Conservation (phyloP, 176 grass and related monocot species). For the Themeda triandra region DNA sequence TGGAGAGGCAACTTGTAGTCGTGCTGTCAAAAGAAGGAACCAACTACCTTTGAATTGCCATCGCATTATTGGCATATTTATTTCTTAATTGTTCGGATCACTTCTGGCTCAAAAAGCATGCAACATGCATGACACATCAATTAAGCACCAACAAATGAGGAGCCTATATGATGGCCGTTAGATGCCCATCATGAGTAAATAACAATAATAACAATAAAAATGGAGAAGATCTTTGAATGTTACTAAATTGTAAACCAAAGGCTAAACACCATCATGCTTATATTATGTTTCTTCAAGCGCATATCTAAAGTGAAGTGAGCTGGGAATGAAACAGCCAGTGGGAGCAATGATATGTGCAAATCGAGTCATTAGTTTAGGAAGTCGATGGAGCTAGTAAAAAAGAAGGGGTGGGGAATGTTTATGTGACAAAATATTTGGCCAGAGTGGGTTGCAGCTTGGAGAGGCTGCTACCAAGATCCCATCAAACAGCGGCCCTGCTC, state of each 20-base stretch:
- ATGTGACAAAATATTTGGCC: not conserved
- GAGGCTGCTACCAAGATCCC: slow-evolving; percentile 56
- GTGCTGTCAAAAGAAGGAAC: slow-evolving; percentile 8
- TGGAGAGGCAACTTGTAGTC: not conserved
- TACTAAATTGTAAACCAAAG: slow-evolving; percentile 8
- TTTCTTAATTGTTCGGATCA: not conserved
- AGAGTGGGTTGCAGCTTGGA: slow-evolving; percentile 22
- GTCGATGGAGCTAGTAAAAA: not conserved
- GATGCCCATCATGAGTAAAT: slow-evolving; percentile 11
- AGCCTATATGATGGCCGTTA: slow-evolving; percentile 26
- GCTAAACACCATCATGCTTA: not conserved
- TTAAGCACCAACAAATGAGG: slow-evolving; percentile 2
- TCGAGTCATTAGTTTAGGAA: slow-evolving; percentile 2
- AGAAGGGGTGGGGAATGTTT: not conserved
- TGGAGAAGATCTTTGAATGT: not conserved
- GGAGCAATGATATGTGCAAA: slow-evolving; percentile 7
- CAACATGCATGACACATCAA: slow-evolving; percentile 6
- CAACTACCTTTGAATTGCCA: not conserved
- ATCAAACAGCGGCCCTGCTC: slow-evolving; percentile 38
- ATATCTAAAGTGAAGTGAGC: not conserved
- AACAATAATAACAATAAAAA: not conserved
- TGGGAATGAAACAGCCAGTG: not conserved
- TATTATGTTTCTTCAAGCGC: not conserved
- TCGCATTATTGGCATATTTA: slow-evolving; percentile 22
- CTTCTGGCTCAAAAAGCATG: not conserved